Evolutionary conservation across 2,329 filamentous ascomycete genomes (phyloP).

Genomic region (Botryotinia narcissicola): DNA sequence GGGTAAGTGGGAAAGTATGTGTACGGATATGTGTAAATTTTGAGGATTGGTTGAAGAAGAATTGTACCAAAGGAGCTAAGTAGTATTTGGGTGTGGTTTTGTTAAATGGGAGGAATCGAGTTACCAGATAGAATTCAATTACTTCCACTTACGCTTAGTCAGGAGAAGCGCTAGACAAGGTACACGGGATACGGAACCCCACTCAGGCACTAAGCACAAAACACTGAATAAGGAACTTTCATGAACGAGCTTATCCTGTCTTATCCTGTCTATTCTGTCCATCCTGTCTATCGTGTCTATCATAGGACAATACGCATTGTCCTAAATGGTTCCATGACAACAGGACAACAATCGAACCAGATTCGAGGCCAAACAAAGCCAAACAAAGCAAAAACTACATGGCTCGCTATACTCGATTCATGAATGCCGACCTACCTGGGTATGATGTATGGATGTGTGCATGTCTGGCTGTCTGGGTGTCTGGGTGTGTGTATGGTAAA

Average conservation of each 20-base stretch:
- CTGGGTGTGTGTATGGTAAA: no score
- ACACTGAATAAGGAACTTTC: neutral
- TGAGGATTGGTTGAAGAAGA: constrained; percentile 2
- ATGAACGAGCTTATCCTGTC: neutral
- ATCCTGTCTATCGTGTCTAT: neutral
- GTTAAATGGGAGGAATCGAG: constrained; percentile 1
- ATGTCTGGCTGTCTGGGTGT: no score
- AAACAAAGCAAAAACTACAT: neutral
- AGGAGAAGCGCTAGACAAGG: neutral
- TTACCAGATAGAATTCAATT: neutral
- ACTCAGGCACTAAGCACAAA: neutral
- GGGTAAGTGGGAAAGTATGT: neutral
- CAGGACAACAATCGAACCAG: neutral
- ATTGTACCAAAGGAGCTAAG: neutral
- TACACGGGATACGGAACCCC: neutral
- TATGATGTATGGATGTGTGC: neutral
- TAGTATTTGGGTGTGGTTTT: constrained; percentile 1
- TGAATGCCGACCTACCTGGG: neutral
- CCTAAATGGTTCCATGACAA: neutral
- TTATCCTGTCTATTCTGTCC: neutral
- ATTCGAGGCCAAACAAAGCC: neutral
- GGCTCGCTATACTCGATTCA: neutral
- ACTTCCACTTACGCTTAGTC: neutral
- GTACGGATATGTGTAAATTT: neutral
- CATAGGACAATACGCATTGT: neutral